A percentile compares a stretch with the other conserved stretches of the same genome.
Conservation (phyloP, 108 stramenopile species). For the Mediolabrus comicus region DNA sequence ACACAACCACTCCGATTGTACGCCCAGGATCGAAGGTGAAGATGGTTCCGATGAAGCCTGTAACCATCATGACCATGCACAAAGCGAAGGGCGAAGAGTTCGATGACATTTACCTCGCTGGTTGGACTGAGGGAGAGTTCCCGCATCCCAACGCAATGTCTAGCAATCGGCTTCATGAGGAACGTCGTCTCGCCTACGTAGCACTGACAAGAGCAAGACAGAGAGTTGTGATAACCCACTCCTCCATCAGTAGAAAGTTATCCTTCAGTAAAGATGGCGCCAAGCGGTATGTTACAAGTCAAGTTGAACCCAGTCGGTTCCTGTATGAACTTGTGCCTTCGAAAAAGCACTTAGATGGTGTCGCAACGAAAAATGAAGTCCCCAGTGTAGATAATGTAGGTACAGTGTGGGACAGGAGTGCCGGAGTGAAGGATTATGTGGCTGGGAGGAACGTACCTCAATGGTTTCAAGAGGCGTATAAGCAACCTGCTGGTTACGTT, state of each 20-base stretch:
- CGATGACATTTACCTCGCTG: conserved; percentile 61
- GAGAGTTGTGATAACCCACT: conserved; percentile 55
- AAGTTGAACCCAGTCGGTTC: conserved; percentile 56
- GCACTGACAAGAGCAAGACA: conserved; percentile 61
- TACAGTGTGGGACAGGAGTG: conserved; percentile 44
- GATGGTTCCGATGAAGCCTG: conserved; percentile 53
- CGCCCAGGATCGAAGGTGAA: background rate
- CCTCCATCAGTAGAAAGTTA: conserved; percentile 34
- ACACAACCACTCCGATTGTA: background rate
- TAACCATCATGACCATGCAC: conserved; percentile 64
- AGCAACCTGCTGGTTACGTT: conserved; percentile 23
- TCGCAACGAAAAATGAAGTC: conserved; percentile 10
- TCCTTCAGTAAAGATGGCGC: conserved; percentile 31
- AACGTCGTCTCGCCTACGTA: conserved; percentile 65
- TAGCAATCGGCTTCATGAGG: conserved; percentile 54
- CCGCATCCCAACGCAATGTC: conserved; percentile 48
- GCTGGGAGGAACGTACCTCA: conserved; percentile 47
- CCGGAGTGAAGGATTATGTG: conserved; percentile 45
- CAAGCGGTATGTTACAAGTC: conserved; percentile 38
- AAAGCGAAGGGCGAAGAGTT: conserved; percentile 63
- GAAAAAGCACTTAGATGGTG: conserved; percentile 27
- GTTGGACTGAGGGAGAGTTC: conserved; percentile 66
- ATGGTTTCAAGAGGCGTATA: conserved; percentile 39
- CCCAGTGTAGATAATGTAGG: conserved; percentile 6
- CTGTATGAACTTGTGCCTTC: conserved; percentile 53